Base-by-base conservation (phyloP, 1,284 basidiomycete genomes). In the Pseudozyma sp. region DNA sequence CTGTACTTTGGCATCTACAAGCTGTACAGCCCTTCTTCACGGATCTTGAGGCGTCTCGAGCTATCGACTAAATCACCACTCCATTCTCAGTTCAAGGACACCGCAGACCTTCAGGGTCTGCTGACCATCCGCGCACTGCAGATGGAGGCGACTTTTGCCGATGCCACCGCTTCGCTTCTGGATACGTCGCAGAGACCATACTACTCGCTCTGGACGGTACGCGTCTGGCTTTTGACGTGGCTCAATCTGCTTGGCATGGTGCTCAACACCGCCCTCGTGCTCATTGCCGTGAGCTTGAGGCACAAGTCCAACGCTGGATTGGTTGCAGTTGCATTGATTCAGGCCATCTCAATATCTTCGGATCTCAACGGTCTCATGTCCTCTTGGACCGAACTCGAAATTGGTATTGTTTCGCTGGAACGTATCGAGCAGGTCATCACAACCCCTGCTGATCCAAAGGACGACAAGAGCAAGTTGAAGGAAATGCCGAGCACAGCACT, bases 361-460 rank as follows among this genome's bases (percentile, higher is more conserved):
- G 24, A 44, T 3, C 47, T 82, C 44, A 74, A 73, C 39, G 16
- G 47, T 19, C 17, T 19, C 40, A 49, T 81, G n/a, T 33, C 78
- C 17, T 53, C 75, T 8, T 84, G 79, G 68, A 81, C 81, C 7
- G 69, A 78, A n/a, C 66, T 78, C 11, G 84, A 85, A 60, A 85
- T 85, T 57, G 82, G 76, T 6, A 67, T 74, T 8, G 80, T 85
- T 7, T 77, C 81, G 7, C 58, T 85, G 10, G 83, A 82, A 44
- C 65, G 84, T 3, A 66, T 85, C 30, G 69, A 75, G 34, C 78
- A 82, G 50, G 62, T 84, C 30, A 68, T 68, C 13, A 53, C 59
- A 0, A 55, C 79, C 1, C 58, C 62, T 4, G 37, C 48, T 16
- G 80, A 82, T 45, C 55, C 19, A 19, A 29, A 33, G 29, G 61